phyloP scores from a whole-genome alignment of 306 rosid species.

The Cercis canadensis region DNA sequence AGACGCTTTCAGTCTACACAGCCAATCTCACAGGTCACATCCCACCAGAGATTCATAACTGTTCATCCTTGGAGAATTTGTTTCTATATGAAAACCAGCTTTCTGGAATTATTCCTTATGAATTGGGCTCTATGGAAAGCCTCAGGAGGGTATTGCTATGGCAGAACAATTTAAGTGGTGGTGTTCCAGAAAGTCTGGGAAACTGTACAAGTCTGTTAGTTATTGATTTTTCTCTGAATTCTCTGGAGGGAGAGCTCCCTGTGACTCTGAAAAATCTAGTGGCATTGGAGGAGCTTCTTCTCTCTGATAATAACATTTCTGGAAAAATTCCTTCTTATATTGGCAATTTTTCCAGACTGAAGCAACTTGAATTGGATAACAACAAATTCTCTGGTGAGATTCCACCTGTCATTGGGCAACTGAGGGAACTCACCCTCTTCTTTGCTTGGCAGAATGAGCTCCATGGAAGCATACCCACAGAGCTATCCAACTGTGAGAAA shows the following conservation, averaged over 20 bases:
- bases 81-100: slow-evolving; percentile 86
- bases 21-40: slow-evolving; percentile 81
- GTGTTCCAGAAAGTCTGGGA: slow-evolving; percentile 71
- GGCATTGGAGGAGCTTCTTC: slow-evolving; percentile 74
- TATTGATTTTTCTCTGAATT: slow-evolving; percentile 84
- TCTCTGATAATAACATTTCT: slow-evolving; percentile 71
- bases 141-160: slow-evolving; percentile 74
- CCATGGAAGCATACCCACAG: slow-evolving; percentile 74
- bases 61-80: slow-evolving; percentile 75
- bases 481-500: slow-evolving; percentile 75
- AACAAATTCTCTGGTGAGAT: slow-evolving; percentile 78
- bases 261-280: slow-evolving; percentile 55
- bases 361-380: slow-evolving; percentile 90
- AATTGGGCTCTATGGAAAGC: slow-evolving; percentile 66
- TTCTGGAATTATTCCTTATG: slow-evolving; percentile 73
- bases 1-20: slow-evolving; percentile 81
- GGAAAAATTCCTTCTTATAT: slow-evolving; percentile 75
- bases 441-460: slow-evolving; percentile 94
- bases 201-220: slow-evolving; percentile 69
- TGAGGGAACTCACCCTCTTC: slow-evolving; percentile 80
- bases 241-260: slow-evolving; percentile 73
- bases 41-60: slow-evolving; percentile 81
- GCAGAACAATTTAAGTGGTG: slow-evolving; percentile 81
- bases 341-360: slow-evolving; percentile 77
- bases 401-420: slow-evolving; percentile 73